Evolutionary conservation across 2,329 filamentous ascomycete genomes (phyloP), one percentile per base, ranked within the genome.

Genomic region (Beauveria sp.): DNA sequence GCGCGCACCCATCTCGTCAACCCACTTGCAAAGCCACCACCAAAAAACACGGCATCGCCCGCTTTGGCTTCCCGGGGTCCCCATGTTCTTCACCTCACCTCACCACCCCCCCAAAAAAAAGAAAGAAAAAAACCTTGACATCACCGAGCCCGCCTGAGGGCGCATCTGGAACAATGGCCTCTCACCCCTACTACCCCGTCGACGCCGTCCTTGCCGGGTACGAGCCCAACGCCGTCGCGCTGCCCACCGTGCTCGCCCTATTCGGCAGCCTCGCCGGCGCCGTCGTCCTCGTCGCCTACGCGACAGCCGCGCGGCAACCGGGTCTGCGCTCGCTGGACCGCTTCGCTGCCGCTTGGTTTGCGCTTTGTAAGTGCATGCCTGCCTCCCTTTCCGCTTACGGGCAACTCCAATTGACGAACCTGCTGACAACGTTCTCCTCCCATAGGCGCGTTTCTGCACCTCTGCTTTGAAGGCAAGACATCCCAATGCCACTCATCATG

Each of bases 381-480:
- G 1, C 3, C 14, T 49, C 10, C 30, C 34, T 38, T 6, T 38
- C 12, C 12, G 34, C 14, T 16, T 16, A 38, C 34, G 34, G 34
- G 12, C 5, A 38, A 16, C 14, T 38, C 5, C 34, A 38, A 5
- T 38, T 38, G 34, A 38, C 34, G 46, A 46, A 12, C 45, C 10
- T 12, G 45, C 46, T 49, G n/a, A 26, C 6, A 14, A 46, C 3
- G 24, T 49, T 49, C 24, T 9, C 42, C 42, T n/a, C 42, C 42
- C 42, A 4, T 28, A 87, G 85, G 83, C 67, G 86, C 85, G 2
- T 85, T 81, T 66, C 79, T 96, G 43, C 92, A 96, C 74, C 80
- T 88, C 60, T 86, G 89, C 69, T 96, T 96, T 72, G 91, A 96
- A 77, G 90, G 88, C 85, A 66, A 64, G 71, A 62, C 22, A 24